Evolutionary conservation across 2,329 filamentous ascomycete species (phyloP).

Genomic region (Colletotrichum simmondsii): DNA sequence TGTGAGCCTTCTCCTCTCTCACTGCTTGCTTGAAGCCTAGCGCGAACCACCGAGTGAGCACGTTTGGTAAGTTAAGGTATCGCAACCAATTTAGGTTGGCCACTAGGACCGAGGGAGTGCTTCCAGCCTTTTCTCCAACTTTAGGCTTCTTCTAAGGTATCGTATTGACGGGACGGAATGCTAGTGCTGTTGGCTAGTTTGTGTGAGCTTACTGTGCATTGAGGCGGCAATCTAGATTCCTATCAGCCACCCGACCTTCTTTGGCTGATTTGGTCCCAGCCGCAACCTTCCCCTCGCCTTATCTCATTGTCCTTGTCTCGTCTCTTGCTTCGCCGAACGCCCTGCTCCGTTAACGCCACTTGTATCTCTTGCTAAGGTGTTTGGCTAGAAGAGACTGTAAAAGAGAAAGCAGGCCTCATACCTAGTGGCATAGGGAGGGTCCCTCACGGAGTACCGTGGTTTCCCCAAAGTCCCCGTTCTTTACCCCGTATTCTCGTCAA

Average conservation of each 20-base stretch:
- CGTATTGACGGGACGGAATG: neutral
- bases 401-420: neutral
- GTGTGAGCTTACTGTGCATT: no score
- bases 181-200: neutral
- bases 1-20: neutral
- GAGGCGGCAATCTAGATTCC: neutral
- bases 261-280: neutral
- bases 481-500: neutral
- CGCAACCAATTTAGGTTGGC: neutral
- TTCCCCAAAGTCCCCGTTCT: neutral
- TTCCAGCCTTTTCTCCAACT: neutral
- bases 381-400: neutral
- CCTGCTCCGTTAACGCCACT: no score
- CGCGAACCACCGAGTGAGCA: neutral
- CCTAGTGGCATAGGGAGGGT: no score
- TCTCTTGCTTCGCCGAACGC: neutral
- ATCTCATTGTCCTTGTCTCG: neutral
- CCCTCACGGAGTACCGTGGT: neutral
- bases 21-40: neutral
- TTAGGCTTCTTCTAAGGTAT: neutral
- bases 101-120: constrained; percentile 15
- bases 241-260: neutral
- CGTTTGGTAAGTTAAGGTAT: neutral
- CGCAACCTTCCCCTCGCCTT: neutral
- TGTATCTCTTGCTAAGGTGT: no score